Conservation (phyloP, 1,284 basidiomycete genomes). For the Austroboletus olivaceoglutinosus region DNA sequence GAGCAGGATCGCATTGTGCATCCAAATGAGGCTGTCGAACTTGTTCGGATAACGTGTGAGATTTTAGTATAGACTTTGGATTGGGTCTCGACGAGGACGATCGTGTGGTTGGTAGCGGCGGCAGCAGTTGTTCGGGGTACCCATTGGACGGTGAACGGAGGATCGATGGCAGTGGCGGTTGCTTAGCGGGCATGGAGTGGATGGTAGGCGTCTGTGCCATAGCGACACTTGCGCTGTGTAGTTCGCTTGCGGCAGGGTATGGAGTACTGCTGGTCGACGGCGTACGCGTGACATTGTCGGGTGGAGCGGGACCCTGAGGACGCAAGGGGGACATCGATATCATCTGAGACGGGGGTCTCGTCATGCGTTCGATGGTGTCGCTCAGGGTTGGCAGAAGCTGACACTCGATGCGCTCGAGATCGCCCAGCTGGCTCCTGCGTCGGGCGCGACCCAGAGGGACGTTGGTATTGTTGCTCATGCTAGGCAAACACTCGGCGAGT, state of each 20-base stretch:
- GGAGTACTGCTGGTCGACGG: constrained; percentile 16
- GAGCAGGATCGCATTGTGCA: neutral
- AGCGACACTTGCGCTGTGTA: neutral
- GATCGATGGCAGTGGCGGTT: neutral
- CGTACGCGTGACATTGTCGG: constrained; percentile 14
- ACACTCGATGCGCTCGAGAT: constrained; percentile 57
- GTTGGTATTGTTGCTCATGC: constrained; percentile 16
- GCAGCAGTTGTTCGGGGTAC: constrained; percentile 7
- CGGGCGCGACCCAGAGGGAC: constrained; percentile 15
- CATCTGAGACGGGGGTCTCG: constrained; percentile 43
- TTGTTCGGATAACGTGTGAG: constrained; percentile 19
- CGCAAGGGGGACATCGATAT: constrained; percentile 8
- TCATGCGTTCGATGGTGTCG: constrained; percentile 73
- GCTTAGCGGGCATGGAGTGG: neutral
- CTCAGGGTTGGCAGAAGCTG: constrained; percentile 64
- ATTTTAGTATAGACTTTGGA: constrained; percentile 30
- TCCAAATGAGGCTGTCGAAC: constrained; percentile 8
- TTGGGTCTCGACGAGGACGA: constrained; percentile 17
- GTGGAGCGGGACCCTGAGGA: neutral
- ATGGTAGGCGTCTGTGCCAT: neutral
- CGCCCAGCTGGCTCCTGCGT: constrained; percentile 47
- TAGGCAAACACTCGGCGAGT: constrained; percentile 13
- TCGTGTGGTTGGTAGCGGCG: no score
- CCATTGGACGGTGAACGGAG: constrained; percentile 8
- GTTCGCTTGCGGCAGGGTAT: constrained; percentile 8